Evolutionary conservation across 192 early-diverging fungal species (phyloP).

Genomic region (Entomortierella lignicola): DNA sequence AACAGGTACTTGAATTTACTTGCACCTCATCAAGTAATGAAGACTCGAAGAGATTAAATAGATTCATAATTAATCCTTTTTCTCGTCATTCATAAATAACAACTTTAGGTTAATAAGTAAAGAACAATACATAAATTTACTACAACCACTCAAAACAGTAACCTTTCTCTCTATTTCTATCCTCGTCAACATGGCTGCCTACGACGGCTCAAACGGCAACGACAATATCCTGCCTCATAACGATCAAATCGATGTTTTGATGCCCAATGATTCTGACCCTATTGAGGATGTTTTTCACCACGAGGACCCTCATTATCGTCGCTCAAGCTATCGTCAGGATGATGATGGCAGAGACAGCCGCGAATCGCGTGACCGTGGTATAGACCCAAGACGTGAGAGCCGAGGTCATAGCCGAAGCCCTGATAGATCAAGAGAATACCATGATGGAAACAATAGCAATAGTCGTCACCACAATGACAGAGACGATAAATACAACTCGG

Average conservation of each 20-base stretch:
- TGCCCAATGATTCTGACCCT: conserved; percentile 22
- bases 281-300: conserved; percentile 17
- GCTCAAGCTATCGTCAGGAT: conserved; percentile 8
- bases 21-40: too few relatives aligned
- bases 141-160: background rate
- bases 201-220: background rate
- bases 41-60: too few relatives aligned
- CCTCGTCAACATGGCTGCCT: conserved; percentile 6
- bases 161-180: background rate
- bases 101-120: too few relatives aligned
- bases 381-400: background rate
- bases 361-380: conserved; percentile 22
- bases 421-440: background rate
- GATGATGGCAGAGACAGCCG: conserved; percentile 11
- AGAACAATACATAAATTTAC: too few relatives aligned
- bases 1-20: too few relatives aligned
- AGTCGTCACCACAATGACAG: conserved; percentile 11
- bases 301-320: conserved; percentile 38
- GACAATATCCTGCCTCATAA: background rate
- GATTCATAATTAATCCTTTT: too few relatives aligned
- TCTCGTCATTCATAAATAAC: too few relatives aligned
- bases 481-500: conserved; percentile 37
- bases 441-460: background rate
- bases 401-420: conserved; percentile 7
- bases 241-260: conserved; percentile 15